Evolutionary conservation across 352 stramenopile species (phyloP).

Genomic region (Achlya hypogyna): DNA sequence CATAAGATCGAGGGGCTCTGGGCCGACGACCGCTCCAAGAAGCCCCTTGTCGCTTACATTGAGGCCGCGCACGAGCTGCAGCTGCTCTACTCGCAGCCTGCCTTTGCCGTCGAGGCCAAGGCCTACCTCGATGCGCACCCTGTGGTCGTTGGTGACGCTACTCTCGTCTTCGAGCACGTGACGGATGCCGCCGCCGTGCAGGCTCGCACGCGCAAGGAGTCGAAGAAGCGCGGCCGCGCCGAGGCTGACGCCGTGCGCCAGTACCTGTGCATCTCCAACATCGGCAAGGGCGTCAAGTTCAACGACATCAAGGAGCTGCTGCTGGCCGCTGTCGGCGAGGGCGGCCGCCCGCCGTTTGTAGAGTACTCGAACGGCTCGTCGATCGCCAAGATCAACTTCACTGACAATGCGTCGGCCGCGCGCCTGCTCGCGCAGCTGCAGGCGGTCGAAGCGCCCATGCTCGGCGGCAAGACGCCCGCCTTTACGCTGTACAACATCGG

Average conservation of each 20-base stretch:
- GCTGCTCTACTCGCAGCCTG: conserved; percentile 63
- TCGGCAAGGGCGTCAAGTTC: conserved; percentile 53
- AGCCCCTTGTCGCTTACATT: conserved; percentile 59
- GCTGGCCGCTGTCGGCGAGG: conserved; percentile 37
- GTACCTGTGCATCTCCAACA: conserved; percentile 72
- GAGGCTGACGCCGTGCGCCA: conserved; percentile 21
- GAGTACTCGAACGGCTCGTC: conserved; percentile 68
- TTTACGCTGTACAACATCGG: conserved; percentile 66
- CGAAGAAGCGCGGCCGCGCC: conserved; percentile 31
- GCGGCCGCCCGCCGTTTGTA: conserved; percentile 53
- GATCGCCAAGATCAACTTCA: conserved; percentile 57
- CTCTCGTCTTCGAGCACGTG: conserved; percentile 65
- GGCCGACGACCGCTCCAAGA: conserved; percentile 53
- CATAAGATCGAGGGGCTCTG: conserved; percentile 60
- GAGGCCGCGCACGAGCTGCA: conserved; percentile 60
- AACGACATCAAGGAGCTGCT: conserved; percentile 82
- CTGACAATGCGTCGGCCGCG: conserved; percentile 33
- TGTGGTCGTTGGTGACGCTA: conserved; percentile 49
- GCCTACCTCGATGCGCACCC: conserved; percentile 35
- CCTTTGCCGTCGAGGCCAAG: conserved; percentile 52
- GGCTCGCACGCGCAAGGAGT: conserved; percentile 45
- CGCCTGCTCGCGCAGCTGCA: conserved; percentile 66
- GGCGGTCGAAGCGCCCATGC: conserved; percentile 37
- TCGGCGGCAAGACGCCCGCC: conserved; percentile 63
- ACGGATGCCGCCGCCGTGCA: conserved; percentile 64